Conservation (phyloP, 2,329 filamentous ascomycete genomes). For the Penicillium paneum region DNA sequence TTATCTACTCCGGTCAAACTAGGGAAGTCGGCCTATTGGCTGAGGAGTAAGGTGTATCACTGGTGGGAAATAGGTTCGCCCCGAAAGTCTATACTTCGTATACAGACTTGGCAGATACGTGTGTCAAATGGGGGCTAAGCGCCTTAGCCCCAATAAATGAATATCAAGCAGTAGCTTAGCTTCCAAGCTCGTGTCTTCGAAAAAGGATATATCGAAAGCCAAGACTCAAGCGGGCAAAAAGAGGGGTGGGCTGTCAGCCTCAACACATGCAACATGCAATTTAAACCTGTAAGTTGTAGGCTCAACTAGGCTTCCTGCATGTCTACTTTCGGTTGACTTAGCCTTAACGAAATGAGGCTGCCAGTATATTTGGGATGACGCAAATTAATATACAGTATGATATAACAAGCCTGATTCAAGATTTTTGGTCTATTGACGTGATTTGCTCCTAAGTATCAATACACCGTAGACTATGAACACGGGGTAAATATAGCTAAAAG, state of each 20-base stretch:
- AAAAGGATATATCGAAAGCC: background rate
- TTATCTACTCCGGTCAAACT: background rate
- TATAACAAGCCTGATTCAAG: no score
- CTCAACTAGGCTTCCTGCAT: background rate
- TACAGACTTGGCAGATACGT: background rate
- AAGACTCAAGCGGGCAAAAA: background rate
- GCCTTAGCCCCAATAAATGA: background rate
- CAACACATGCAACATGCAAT: background rate
- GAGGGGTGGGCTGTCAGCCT: background rate
- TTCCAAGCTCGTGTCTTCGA: background rate
- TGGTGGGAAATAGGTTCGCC: background rate
- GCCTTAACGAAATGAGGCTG: background rate
- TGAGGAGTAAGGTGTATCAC: background rate
- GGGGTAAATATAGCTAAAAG: background rate
- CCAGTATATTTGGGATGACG: no score
- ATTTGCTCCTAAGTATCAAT: background rate
- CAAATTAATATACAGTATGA: no score
- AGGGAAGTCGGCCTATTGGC: background rate
- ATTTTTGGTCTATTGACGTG: no score
- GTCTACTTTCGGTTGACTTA: background rate
- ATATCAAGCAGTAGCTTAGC: background rate
- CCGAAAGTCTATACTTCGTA: background rate
- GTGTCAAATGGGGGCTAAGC: background rate
- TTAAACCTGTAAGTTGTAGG: background rate
- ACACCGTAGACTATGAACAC: background rate